Percentiles rank a stretch among this genome's conserved stretches.
Evolutionary conservation across 768 basidiomycete species (phyloP).

Genomic region (Rhodosporidiobolus odoratus): DNA sequence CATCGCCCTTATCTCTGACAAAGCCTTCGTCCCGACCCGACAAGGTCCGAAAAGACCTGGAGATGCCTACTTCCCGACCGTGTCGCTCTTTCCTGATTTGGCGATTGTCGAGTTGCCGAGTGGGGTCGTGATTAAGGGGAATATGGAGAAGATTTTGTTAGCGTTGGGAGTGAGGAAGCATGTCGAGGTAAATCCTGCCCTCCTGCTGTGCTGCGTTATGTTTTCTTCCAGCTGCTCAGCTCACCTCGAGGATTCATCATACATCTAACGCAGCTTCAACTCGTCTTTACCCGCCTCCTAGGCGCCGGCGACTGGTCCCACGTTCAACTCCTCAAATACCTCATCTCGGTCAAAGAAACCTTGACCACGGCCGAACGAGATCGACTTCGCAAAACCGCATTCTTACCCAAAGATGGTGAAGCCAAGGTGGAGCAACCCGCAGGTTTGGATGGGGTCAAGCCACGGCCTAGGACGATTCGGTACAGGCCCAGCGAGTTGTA

Average conservation of each 20-base stretch:
- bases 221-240: too few species aligned
- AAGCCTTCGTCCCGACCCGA: constrained; percentile 66
- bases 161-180: constrained; percentile 80
- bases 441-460: constrained; percentile 26
- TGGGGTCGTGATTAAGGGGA: constrained; percentile 59
- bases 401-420: constrained; percentile 55
- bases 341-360: constrained; percentile 70
- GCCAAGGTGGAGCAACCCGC: constrained; percentile 50
- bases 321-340: constrained; percentile 75
- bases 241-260: too few species aligned
- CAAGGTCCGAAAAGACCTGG: constrained; percentile 66
- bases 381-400: constrained; percentile 60
- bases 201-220: too few species aligned
- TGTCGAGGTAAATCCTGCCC: too few species aligned
- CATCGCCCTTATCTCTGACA: constrained; percentile 52
- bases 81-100: constrained; percentile 75
- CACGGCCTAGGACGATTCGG: constrained; percentile 50
- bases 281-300: constrained; percentile 72
- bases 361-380: constrained; percentile 59
- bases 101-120: constrained; percentile 71
- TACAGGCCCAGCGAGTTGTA: constrained; percentile 71
- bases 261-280: constrained; percentile 64
- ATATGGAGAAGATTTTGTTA: constrained; percentile 59
- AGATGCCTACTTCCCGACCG: constrained; percentile 66
- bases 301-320: constrained; percentile 42